Percentiles rank a stretch among this genome's conserved stretches.
phyloP scores from a whole-genome alignment of 352 stramenopile species.

The Globisporangium lucens region DNA sequence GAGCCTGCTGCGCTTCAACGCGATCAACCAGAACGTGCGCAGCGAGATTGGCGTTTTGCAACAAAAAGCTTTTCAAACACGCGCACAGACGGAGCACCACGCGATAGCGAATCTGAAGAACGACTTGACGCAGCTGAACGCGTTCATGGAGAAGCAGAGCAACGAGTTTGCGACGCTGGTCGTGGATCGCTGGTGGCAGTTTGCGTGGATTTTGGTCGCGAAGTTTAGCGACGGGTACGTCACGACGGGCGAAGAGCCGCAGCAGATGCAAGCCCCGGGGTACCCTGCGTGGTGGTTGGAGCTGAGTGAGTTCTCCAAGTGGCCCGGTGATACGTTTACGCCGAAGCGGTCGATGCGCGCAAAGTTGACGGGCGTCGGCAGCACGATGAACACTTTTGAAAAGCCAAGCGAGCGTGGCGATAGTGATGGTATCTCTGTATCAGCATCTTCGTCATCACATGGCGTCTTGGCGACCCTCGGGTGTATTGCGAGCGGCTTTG shows the following conservation, averaged over 20 bases:
- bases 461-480: conserved; percentile 19
- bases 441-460: neutral
- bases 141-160: conserved; percentile 32
- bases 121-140: conserved; percentile 18
- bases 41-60: conserved; percentile 36
- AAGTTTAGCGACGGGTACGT: conserved; percentile 78
- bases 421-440: neutral
- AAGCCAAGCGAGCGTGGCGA: neutral
- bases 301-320: conserved; percentile 53
- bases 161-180: conserved; percentile 60
- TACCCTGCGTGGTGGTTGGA: conserved; percentile 67
- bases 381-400: conserved; percentile 22
- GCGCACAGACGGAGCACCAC: conserved; percentile 14
- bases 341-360: conserved; percentile 44
- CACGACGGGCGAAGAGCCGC: conserved; percentile 53
- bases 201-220: conserved; percentile 61
- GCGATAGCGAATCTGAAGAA: conserved; percentile 8
- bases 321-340: conserved; percentile 64
- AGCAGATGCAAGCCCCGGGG: conserved; percentile 43
- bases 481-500: conserved; percentile 34
- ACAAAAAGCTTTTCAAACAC: conserved; percentile 29
- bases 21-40: conserved; percentile 60
- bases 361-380: conserved; percentile 30
- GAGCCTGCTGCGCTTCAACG: conserved; percentile 72
- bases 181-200: conserved; percentile 54